Base-by-base conservation (phyloP, 2,329 filamentous ascomycete genomes). In the Scolecobasidium constrictum region DNA sequence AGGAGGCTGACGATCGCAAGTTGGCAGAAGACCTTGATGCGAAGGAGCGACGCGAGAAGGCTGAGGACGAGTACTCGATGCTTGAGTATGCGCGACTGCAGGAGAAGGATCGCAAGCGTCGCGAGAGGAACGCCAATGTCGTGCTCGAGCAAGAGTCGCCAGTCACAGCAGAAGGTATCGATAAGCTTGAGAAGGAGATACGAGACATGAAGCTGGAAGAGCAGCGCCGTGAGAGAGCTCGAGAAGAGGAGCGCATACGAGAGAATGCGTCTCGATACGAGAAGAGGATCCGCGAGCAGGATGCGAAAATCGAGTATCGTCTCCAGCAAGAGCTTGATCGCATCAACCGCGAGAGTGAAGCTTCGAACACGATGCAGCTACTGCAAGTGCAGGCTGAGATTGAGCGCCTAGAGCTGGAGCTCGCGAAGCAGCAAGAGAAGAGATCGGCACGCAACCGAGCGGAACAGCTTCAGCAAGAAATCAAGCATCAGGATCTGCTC, bases 1-100 rank as follows among this genome's bases (percentile, higher is more conserved):
- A 21, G 20, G 43, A 45, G 33, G 43, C 39, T 13, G 23, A 40
- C 2, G 43, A 45, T 40, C 22, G 43, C 9, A 23, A 20, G 26
- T 15, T 41, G n/a, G 43, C 36, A 11, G 43, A 45, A 22, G 16
- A 39, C 2, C 21, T 34, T 11, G 18, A 34, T 6, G 15, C 15
- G 22, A 34, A 39, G 15, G 21, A 44, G 17, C 21, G 33, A 11
- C 42, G 42, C n/a, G 36, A 40, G 28, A 21, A 28, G 21, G 43
- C 26, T 6, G 28, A 41, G 26, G 42, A 44, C 13, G 35, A 39
- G 2, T 44, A n/a, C 19, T n/a, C 19, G 17, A 35, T 44, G 42
- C 35, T 31, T 28, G 42, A 38, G 20, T 39, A 13, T 22, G 35
- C 16, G 11, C 20, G 36, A 19, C 35, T 44, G 7, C 21, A 39